Percentiles rank a stretch among this genome's conserved stretches.
These are phyloP conservation scores for Panicum virgatum DNA, from an alignment of 202 grass and related monocot species.

Conservation along the genomic window DNA sequence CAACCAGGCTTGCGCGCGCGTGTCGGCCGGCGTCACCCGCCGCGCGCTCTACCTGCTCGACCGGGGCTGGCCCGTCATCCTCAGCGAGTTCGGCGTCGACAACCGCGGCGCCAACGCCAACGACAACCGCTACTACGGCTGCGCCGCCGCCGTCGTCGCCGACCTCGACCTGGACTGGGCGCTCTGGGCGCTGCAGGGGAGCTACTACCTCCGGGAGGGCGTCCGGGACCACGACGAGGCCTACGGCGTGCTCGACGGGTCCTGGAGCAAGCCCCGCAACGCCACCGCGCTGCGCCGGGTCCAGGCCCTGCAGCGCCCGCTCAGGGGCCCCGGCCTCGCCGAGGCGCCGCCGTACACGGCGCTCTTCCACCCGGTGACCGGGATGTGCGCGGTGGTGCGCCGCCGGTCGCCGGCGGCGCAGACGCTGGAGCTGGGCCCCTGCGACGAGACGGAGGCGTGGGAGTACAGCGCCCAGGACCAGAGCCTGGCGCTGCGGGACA, in stretches of 20 bases:
- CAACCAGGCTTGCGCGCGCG: constrained; percentile 73
- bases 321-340: constrained; percentile 62
- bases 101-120: constrained; percentile 67
- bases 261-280: constrained; percentile 60
- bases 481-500: constrained; percentile 36
- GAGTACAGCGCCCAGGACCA: constrained; percentile 34
- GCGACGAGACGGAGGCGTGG: constrained; percentile 64
- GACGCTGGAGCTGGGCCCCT: constrained; percentile 58
- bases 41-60: constrained; percentile 81
- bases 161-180: constrained; percentile 88
- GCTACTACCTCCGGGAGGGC: constrained; percentile 82
- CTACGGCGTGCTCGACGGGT: constrained; percentile 68
- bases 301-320: constrained; percentile 63
- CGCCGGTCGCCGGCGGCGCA: neutral
- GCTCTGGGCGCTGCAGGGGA: constrained; percentile 81
- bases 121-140: constrained; percentile 85
- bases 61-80: constrained; percentile 64
- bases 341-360: constrained; percentile 44
- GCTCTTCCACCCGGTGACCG: constrained; percentile 78
- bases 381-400: constrained; percentile 53
- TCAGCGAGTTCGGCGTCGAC: constrained; percentile 95
- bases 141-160: constrained; percentile 57
- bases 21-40: constrained; percentile 35
- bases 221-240: constrained; percentile 55
- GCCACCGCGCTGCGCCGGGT: constrained; percentile 51